Percentiles rank a stretch among this genome's conserved stretches.
Conservation (phyloP, 345 rosid genomes). For the Schrenkiella parvula region DNA sequence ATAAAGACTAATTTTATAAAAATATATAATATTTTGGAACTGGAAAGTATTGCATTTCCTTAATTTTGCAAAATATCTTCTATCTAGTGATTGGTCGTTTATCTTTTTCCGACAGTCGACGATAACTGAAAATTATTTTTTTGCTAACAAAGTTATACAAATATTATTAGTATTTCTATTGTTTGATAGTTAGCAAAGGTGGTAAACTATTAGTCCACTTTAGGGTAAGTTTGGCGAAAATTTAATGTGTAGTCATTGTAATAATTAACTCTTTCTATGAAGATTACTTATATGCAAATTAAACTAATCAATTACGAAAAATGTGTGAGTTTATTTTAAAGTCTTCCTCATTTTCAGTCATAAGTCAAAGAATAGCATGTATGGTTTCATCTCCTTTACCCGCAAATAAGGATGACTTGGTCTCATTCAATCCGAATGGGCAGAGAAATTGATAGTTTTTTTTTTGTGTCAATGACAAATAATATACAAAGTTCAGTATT, state of each 20-base stretch:
- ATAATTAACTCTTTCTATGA: neutral
- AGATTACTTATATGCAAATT: neutral
- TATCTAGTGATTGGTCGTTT: constrained; percentile 1
- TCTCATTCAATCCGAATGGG: constrained; percentile 10
- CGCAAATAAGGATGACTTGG: constrained; percentile 13
- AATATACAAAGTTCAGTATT: neutral
- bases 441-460: neutral
- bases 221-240: neutral
- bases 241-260: neutral
- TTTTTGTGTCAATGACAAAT: neutral
- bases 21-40: neutral
- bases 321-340: neutral
- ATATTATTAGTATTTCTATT: too few relatives aligned
- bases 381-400: constrained; percentile 11
- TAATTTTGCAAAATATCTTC: neutral
- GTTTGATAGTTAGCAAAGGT: neutral
- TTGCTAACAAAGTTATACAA: neutral
- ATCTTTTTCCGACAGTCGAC: neutral
- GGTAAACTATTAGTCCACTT: neutral
- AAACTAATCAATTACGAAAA: neutral
- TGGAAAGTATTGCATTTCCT: neutral
- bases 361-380: constrained; percentile 18
- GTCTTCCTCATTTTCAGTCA: constrained; percentile 11
- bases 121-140: neutral
- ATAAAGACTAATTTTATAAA: neutral